A percentile compares a stretch with the other conserved stretches of the same genome.
These are phyloP conservation scores for Coemansia sp. DNA, from an alignment of 192 early-diverging fungal species.

Conservation along the genomic window DNA sequence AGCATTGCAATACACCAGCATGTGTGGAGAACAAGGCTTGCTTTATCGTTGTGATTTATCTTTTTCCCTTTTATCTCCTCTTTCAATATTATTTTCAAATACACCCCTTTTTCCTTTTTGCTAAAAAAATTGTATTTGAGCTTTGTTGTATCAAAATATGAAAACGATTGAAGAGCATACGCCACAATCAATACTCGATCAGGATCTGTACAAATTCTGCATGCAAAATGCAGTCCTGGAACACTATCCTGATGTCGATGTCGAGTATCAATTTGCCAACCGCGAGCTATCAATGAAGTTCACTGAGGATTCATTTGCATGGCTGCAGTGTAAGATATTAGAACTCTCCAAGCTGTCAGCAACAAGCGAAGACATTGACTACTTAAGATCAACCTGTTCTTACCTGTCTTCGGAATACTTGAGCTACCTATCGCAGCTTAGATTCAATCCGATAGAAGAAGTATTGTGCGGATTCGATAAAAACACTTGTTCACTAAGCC, in stretches of 20 bases:
- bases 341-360: constrained; percentile 16
- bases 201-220: constrained; percentile 83
- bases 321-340: constrained; percentile 50
- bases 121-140: not conserved
- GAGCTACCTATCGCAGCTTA: constrained; percentile 60
- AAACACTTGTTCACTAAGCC: constrained; percentile 25
- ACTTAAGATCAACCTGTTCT: constrained; percentile 50
- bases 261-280: constrained; percentile 70
- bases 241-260: constrained; percentile 63
- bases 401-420: constrained; percentile 63
- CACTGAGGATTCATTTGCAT: constrained; percentile 47
- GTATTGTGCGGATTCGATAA: constrained; percentile 21
- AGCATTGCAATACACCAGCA: no score
- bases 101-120: not conserved
- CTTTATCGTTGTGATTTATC: no score
- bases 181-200: constrained; percentile 70
- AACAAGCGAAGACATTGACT: constrained; percentile 39
- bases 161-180: constrained; percentile 10
- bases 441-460: constrained; percentile 44
- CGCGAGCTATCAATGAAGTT: constrained; percentile 53
- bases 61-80: constrained; percentile 1
- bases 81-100: not conserved
- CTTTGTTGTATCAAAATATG: constrained; percentile 1
- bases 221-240: constrained; percentile 79
- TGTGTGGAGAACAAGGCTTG: no score